Base-by-base conservation (phyloP, 176 grass and related monocot genomes). In the Oryza punctata region DNA sequence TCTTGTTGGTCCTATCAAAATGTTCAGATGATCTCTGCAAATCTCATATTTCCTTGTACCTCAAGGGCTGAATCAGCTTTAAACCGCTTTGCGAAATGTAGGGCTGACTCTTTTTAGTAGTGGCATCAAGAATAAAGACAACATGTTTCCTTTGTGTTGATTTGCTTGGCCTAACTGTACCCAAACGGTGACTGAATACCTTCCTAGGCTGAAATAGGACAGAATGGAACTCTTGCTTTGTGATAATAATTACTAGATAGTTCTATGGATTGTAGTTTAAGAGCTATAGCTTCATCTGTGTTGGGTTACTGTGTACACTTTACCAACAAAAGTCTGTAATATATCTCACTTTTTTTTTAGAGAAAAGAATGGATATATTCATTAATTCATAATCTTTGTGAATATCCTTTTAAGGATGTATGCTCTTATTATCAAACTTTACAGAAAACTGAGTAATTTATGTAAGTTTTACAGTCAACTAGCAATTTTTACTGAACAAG, bases 101-200 rank as follows among this genome's bases (percentile, higher is more conserved):
- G 71, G 30, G 78, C 29, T 77, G 40, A 64, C 65, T 71, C 73
- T 67, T 79, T 79, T 84, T 61, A 71, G 23, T 70, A 12, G 33
- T 82, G 68, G 45, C 67, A 82, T 82, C 72, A 73, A 33, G 43
- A 60, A 82, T 86, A 78, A 73, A 78, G 44, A 63, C 25, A 85
- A 14, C 37, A 1, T 46, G 29, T 67, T 81, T 72, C 12, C 59
- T 72, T 71, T 71, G 71, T 45, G 46, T 54, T 71, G 78, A 77
- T 81, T 64, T 85, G 65, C 72, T 72, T 44, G 66, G 73, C 46
- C 26, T 82, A 28, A 78, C 33, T 82, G 73, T 82, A 73, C 77
- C 26, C 59, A 27, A 85, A 38, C 27, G 38, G 73, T 66, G 78
- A 60, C 72, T 72, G 73, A 64, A 72, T 28, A 69, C 37, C 70